Evolutionary conservation across 2,329 filamentous ascomycete genomes (phyloP).

Genomic region (Alternaria gansuensis): DNA sequence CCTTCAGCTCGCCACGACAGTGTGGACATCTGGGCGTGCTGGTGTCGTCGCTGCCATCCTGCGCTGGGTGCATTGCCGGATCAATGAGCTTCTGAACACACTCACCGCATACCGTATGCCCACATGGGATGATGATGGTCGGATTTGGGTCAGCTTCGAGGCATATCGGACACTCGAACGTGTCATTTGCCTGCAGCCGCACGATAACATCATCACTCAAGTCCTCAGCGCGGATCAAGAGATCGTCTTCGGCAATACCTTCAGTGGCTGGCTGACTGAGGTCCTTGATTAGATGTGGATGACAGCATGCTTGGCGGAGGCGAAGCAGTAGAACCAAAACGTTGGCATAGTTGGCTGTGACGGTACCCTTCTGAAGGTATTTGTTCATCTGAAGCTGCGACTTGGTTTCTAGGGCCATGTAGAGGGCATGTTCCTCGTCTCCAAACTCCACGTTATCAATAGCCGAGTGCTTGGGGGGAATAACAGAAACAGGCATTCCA

Average conservation of each 20-base stretch:
- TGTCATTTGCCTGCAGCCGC: constrained; percentile 69
- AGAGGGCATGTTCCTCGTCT: constrained; percentile 71
- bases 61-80: constrained; percentile 56
- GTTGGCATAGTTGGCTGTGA: constrained; percentile 76
- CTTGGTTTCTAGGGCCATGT: constrained; percentile 70
- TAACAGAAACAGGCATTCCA: constrained; percentile 75
- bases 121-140: constrained; percentile 81
- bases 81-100: constrained; percentile 77
- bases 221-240: constrained; percentile 69
- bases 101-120: constrained; percentile 79
- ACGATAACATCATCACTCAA: constrained; percentile 68
- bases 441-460: constrained; percentile 71
- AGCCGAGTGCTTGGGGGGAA: constrained; percentile 72
- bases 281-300: constrained; percentile 75
- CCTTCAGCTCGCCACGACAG: constrained; percentile 73
- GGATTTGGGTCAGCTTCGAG: constrained; percentile 79
- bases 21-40: constrained; percentile 73
- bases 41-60: constrained; percentile 65
- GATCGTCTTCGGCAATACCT: constrained; percentile 62
- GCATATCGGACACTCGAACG: constrained; percentile 83
- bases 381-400: constrained; percentile 78
- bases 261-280: constrained; percentile 72
- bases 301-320: constrained; percentile 82
- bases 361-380: constrained; percentile 73
- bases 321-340: constrained; percentile 81